Percentiles rank a stretch among this genome's conserved stretches.
Conservation (phyloP, 345 rosid species). For the Arabis alpina region DNA sequence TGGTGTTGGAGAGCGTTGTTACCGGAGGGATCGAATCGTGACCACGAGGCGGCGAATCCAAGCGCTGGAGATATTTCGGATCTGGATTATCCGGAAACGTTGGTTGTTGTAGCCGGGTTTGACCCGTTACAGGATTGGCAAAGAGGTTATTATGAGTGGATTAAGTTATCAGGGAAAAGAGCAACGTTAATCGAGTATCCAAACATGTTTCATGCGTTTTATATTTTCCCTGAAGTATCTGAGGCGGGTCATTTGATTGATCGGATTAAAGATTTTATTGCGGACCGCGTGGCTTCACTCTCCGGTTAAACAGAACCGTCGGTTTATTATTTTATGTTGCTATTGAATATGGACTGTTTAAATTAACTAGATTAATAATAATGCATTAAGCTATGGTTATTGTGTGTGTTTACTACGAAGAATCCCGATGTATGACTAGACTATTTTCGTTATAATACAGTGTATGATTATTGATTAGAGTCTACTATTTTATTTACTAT, state of each 20-base stretch:
- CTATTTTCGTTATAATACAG: neutral
- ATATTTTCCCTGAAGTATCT: conserved; percentile 70
- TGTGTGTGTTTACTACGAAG: neutral
- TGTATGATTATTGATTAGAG: too few relatives aligned
- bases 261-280: conserved; percentile 62
- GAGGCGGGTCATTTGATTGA: conserved; percentile 52
- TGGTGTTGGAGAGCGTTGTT: conserved; percentile 60
- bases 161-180: conserved; percentile 66
- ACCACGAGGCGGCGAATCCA: conserved; percentile 57
- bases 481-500: neutral
- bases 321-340: too few relatives aligned
- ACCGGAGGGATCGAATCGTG: conserved; percentile 64
- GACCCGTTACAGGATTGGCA: conserved; percentile 92
- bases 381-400: conserved; percentile 19
- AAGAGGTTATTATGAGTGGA: conserved; percentile 66
- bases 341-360: neutral
- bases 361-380: neutral
- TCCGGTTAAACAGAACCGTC: neutral
- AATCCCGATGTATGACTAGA: neutral
- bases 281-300: conserved; percentile 40
- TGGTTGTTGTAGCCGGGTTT: conserved; percentile 60
- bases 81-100: conserved; percentile 57
- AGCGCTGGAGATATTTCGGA: conserved; percentile 50
- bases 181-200: conserved; percentile 70
- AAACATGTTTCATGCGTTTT: conserved; percentile 77